These are phyloP conservation scores for Saturnispora hagleri DNA, from an alignment of 805 yeast species.

Conservation along the genomic window DNA sequence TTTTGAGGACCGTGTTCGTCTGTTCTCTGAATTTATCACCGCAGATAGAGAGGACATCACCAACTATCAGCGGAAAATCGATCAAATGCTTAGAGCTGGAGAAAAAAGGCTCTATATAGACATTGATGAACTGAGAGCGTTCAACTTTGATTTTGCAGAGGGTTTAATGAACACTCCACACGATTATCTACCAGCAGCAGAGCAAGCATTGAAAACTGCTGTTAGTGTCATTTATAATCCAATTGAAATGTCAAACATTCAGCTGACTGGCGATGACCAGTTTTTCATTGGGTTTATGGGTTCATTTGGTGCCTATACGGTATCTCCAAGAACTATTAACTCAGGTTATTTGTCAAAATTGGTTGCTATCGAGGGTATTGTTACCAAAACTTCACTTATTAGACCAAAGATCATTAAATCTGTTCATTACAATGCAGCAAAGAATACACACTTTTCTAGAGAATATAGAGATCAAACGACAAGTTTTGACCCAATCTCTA, in stretches of 20 bases:
- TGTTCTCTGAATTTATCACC: conserved; percentile 77
- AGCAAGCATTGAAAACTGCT: conserved; percentile 74
- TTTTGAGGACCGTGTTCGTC: conserved; percentile 76
- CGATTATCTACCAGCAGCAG: conserved; percentile 82
- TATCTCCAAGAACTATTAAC: conserved; percentile 80
- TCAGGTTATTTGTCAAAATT: conserved; percentile 70
- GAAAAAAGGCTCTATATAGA: conserved; percentile 62
- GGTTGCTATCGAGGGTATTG: conserved; percentile 90
- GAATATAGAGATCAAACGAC: conserved; percentile 92
- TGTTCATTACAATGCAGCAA: conserved; percentile 83
- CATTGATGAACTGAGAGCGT: conserved; percentile 81
- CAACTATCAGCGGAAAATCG: conserved; percentile 61
- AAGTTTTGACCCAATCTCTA: conserved; percentile 72
- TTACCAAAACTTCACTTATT: conserved; percentile 85
- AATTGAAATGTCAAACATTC: conserved; percentile 40
- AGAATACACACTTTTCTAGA: conserved; percentile 79
- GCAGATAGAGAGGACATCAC: conserved; percentile 40
- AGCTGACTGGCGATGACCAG: conserved; percentile 50
- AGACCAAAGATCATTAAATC: conserved; percentile 88
- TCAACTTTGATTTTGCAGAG: conserved; percentile 63
- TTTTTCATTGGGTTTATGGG: conserved; percentile 80
- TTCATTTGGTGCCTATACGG: conserved; percentile 79
- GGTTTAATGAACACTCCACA: conserved; percentile 73
- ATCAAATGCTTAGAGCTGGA: conserved; percentile 61
- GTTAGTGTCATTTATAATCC: conserved; percentile 67